phyloP scores from a whole-genome alignment of 2,329 filamentous ascomycete species.

The Acephala macrosclerotiorum region DNA sequence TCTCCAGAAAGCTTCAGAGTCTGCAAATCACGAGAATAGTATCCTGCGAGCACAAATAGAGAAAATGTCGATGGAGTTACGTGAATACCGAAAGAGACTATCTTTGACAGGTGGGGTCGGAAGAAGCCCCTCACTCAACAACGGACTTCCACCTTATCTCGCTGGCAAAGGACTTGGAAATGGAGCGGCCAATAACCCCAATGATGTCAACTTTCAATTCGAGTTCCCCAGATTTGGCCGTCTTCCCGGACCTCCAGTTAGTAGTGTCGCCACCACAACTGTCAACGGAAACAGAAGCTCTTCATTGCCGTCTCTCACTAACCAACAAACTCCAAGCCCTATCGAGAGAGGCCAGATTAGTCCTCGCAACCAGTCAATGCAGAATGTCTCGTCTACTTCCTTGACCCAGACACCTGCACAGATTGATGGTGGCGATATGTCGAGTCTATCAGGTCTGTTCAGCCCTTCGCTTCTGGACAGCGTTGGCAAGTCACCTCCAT shows the following conservation, averaged over 20 bases:
- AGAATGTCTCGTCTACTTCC: constrained; percentile 45
- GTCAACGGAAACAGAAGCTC: constrained; percentile 34
- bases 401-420: constrained; percentile 35
- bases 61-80: constrained; percentile 82
- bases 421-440: constrained; percentile 49
- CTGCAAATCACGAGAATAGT: constrained; percentile 84
- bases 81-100: constrained; percentile 89
- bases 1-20: constrained; percentile 82
- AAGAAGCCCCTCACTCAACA: constrained; percentile 30
- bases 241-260: constrained; percentile 57
- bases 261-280: constrained; percentile 2
- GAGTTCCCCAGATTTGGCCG: constrained; percentile 95
- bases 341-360: constrained; percentile 37
- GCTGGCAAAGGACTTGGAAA: constrained; percentile 55
- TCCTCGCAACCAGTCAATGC: constrained; percentile 37
- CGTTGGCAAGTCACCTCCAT: constrained; percentile 49
- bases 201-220: constrained; percentile 87
- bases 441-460: constrained; percentile 65
- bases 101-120: constrained; percentile 56
- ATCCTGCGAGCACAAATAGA: constrained; percentile 87
- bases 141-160: constrained; percentile 36
- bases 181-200: constrained; percentile 64
- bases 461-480: constrained; percentile 60
- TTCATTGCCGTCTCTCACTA: constrained; percentile 33
- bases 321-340: constrained; percentile 32